Base-by-base conservation (phyloP, 768 basidiomycete species). In the Auricularia sp. region DNA sequence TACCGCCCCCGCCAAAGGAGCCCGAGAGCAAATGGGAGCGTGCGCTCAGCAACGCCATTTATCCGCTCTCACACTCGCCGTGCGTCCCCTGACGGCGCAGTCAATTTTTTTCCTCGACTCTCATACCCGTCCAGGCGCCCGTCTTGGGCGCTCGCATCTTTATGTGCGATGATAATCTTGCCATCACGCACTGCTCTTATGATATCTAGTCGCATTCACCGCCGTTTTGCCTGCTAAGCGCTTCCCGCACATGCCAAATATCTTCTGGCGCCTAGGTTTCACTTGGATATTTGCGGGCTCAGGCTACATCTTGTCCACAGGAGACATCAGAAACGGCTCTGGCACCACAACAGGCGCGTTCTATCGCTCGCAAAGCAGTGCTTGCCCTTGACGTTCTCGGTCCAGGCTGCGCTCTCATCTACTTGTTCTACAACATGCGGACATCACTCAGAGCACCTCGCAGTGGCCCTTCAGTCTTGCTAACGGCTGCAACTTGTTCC, bases 291-390 rank as follows among this genome's bases (percentile, higher is more conserved):
- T 82, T 56, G 76, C 74, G 0, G 80, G 80, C 1, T 76, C 79
- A 1, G 79, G 79, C 1, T 81, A 80, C 68, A 75, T 80, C 1
- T 65, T 81, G 43, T 63, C 71, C 3, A 33, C 72, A 5, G 80
- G 79, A 2, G 80, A 81, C 51, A 65, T 65, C 36, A 70, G 75
- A 35, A 81, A 82, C 63, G 81, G 81, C 1, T 74, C 77, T 62
- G 81, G 81, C 0, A 77, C 81, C 23, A 67, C 76, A 21, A 81
- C 76, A 33, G 72, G 76, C 77, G 61, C 56, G 70, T 65, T 16
- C 43, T 36, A 18, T 56, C 16, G 47, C 47, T 16, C 47, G 12
- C 56, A 7, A 18, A 7, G 29, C 11, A 10, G 7, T 10, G 29
- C 23, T 7, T 33, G 18, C 6, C 6, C 34, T 59, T 59, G 56